A percentile compares a stretch with the other conserved stretches of the same genome.
These are phyloP conservation scores for Cryphonectria naterciae DNA, from an alignment of 2,329 filamentous ascomycete genomes.

Conservation along the genomic window DNA sequence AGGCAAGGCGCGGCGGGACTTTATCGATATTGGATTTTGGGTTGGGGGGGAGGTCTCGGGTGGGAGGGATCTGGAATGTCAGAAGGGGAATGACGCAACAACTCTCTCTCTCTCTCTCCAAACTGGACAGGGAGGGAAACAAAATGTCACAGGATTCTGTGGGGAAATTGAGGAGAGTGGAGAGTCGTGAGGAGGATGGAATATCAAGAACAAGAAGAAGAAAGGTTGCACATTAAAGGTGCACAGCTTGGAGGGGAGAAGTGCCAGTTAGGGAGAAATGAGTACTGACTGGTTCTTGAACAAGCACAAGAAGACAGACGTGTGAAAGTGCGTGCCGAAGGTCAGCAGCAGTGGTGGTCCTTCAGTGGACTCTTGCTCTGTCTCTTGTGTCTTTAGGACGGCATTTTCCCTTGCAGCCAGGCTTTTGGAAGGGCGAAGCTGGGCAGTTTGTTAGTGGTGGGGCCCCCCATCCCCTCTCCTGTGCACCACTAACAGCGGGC, in stretches of 20 bases:
- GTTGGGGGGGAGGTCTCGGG: neutral
- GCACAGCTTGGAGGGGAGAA: neutral
- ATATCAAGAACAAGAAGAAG: neutral
- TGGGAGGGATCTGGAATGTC: neutral
- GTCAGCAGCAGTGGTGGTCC: neutral
- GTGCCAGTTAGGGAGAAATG: neutral
- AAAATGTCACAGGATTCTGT: too few species aligned
- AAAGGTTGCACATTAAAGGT: neutral
- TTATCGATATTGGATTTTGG: slow-evolving; percentile 26
- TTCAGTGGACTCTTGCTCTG: neutral
- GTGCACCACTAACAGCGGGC: neutral
- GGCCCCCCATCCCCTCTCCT: neutral
- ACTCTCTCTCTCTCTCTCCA: neutral
- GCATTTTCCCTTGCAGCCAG: neutral
- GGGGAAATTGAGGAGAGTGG: too few species aligned
- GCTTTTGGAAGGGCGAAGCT: neutral
- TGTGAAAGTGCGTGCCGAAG: too few species aligned
- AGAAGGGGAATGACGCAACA: neutral
- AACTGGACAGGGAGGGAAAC: too few species aligned
- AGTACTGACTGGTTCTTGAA: neutral
- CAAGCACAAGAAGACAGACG: neutral
- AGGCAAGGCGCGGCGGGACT: slow-evolving; percentile 26
- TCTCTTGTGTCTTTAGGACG: neutral
- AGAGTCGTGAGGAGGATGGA: neutral
- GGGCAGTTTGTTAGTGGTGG: neutral